phyloP scores from a whole-genome alignment of 805 yeast species.

The Debaryomyces prosopidis region DNA sequence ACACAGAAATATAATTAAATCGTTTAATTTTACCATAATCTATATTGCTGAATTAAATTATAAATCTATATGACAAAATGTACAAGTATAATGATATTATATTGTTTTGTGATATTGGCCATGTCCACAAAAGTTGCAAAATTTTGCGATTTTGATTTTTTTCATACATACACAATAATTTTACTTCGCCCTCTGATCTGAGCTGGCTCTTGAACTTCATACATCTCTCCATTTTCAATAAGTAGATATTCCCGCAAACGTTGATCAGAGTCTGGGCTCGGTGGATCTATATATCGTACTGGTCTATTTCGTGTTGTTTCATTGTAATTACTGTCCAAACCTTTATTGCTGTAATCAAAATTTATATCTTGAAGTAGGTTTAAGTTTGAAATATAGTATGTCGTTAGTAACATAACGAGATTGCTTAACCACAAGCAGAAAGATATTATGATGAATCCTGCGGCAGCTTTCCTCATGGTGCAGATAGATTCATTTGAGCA shows the following conservation, averaged over 20 bases:
- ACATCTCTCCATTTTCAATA: constrained; percentile 32
- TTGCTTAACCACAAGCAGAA: constrained; percentile 40
- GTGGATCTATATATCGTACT: background rate
- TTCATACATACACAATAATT: constrained; percentile 30
- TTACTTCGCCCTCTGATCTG: constrained; percentile 23
- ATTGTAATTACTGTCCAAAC: constrained; percentile 15
- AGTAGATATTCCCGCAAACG: constrained; percentile 27
- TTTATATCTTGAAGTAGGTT: constrained; percentile 32
- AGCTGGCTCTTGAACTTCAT: constrained; percentile 19
- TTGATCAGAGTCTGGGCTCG: constrained; percentile 2
- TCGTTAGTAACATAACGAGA: constrained; percentile 38
- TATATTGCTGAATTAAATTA: constrained; percentile 5
- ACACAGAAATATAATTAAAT: constrained; percentile 1
- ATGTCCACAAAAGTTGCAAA: constrained; percentile 6
- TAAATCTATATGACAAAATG: constrained; percentile 3
- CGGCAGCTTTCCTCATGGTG: constrained; percentile 32
- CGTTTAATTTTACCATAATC: background rate
- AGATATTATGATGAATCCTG: constrained; percentile 37
- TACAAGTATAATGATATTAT: background rate
- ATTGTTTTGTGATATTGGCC: constrained; percentile 4
- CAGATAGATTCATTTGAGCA: constrained; percentile 24
- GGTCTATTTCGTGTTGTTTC: background rate
- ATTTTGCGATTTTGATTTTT: background rate
- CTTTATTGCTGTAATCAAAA: constrained; percentile 28
- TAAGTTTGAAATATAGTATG: constrained; percentile 37